Evolutionary conservation across 768 basidiomycete genomes (phyloP), one percentile per base, ranked within the genome.

Genomic region (Tephrocybe sp.): DNA sequence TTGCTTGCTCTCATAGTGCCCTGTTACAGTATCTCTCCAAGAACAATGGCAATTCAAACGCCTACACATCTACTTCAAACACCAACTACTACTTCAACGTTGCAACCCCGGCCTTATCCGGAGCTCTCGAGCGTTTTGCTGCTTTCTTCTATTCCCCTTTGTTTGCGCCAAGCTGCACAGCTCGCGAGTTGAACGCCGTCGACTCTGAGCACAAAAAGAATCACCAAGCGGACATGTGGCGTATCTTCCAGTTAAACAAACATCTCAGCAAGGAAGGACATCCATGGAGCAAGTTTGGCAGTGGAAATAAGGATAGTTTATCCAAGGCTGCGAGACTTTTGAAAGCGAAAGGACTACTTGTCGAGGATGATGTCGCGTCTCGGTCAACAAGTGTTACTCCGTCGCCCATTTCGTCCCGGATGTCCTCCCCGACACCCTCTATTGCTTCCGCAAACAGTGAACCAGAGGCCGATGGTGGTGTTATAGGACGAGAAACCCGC

Each of bases 131-230:
- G 61, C 84, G 92, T 54, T 86, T 91, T 65, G 69, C 92, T 21
- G 80, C 77, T 0, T 98, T 99, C 72, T 98, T 99, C 69, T 89
- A 89, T 55, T 87, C 83, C n/a, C 96, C 96, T 0, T 77, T 96
- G 34, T 98, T 99, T 62, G 66, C 83, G 1, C 82, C 89, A 0
- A 89, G 87, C 4, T 91, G 92, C 63, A 94, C 92, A 0, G 76
- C 82, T 22, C 83, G 93, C 26, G 96, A 99, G 70, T 76, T 97
- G 54, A 93, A 93, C 58, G 96, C 97, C 1, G 95, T 99, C 34
- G 88, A 99, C 65, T 96, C 92, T 0, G 97, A 99, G 65, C 87
- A 98, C 75, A 92, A 92, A 72, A 96, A 97, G 73, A 99, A 98
- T 64, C 82, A 89, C 39, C 95, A 96, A 64, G 72, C 77, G 2